phyloP scores from a whole-genome alignment of 257 asterid species.

The Haberlea rhodopensis region DNA sequence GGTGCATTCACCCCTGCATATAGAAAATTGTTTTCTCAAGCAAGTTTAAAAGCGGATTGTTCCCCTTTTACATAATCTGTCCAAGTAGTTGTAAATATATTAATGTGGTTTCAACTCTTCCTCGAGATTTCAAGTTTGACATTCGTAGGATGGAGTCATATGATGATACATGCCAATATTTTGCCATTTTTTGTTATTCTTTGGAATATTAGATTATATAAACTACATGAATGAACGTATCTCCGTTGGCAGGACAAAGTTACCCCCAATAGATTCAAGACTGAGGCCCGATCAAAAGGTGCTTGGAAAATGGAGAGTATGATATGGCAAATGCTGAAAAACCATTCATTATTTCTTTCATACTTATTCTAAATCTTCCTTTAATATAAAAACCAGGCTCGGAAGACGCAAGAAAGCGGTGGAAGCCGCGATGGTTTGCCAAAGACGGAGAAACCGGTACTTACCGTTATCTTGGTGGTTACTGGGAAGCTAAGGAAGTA shows the following conservation, averaged over 20 bases:
- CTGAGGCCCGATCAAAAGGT: constrained; percentile 94
- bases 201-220: neutral
- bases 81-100: neutral
- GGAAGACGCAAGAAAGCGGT: constrained; percentile 91
- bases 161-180: neutral
- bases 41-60: neutral
- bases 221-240: neutral
- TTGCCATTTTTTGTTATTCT: neutral
- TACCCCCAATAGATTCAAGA: constrained; percentile 97
- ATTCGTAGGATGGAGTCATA: neutral
- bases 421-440: constrained; percentile 88
- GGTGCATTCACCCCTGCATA: too few relatives aligned
- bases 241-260: constrained; percentile 59
- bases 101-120: neutral
- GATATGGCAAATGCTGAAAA: constrained; percentile 83
- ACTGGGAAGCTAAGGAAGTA: constrained; percentile 89
- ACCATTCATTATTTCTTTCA: neutral
- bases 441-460: constrained; percentile 53
- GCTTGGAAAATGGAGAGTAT: constrained; percentile 90
- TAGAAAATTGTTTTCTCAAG: neutral
- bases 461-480: constrained; percentile 72
- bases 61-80: neutral
- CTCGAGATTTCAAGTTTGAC: neutral
- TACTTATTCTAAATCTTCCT: neutral
- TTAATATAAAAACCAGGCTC: constrained; percentile 47